Base-by-base conservation (phyloP, 352 stramenopile species). In the Pythium apleroticum region DNA sequence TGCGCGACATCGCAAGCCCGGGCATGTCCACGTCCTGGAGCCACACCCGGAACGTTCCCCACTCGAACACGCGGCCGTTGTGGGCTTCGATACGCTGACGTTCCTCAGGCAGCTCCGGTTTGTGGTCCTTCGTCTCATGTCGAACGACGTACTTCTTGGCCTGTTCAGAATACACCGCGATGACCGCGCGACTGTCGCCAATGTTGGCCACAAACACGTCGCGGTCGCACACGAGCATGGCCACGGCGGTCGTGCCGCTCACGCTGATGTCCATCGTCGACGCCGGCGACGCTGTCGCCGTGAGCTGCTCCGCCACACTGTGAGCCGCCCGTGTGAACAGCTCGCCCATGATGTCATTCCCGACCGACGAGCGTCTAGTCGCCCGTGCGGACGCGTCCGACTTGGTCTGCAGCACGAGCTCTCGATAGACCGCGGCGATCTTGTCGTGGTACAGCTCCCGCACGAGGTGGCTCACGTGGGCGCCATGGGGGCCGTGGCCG, bases 1-100 rank as follows among this genome's bases (percentile, higher is more conserved):
- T 92, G 19, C 86, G 80, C 11, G 83, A 91, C 88, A 96, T 96
- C 20, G 84, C 88, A 12, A 96, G 69, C 10, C 88, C 88, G 5
- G 88, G 88, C 79, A 93, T 90, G 60, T 93, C 83, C 10, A 93
- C 76, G 60, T 96, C 85, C 61, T 92, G 75, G 17, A 96, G 75
- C 88, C 88, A 96, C 14, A 95, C 88, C 20, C 88, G 83, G 58
- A 71, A 88, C 19, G 77, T 83, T 6, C 81, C 88, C 80, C 77
- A 93, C 60, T 90, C 86, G 54, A 93, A 94, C 1, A 96, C 86
- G 19, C 88, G 86, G 30, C 88, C 88, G 52, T 91, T 88, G 30
- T 72, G 79, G 3, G 62, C 68, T 45, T 91, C 71, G 43, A 96
- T 95, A 3, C 88, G 84, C 22, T 77, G 66, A 9, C 78, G 68